A percentile compares a stretch with the other conserved stretches of the same genome.
Evolutionary conservation across 108 stramenopile genomes (phyloP).

Genomic region (Bacterosira constricta): DNA sequence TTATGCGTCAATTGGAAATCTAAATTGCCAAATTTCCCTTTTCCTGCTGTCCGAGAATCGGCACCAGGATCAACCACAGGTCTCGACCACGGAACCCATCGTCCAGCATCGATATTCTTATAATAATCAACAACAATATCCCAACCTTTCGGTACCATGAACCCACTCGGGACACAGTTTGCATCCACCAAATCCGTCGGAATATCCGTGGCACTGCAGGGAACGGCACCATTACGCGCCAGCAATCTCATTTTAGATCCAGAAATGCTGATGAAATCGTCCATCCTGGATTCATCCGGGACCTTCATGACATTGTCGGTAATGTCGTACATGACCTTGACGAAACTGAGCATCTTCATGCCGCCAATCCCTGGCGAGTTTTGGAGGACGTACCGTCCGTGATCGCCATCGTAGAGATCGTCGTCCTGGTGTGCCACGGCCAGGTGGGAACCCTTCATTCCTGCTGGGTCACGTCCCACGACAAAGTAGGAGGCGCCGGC

Average conservation of each 20-base stretch:
- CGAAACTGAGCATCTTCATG: conserved; percentile 97
- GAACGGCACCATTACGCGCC: conserved; percentile 93
- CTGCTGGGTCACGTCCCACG: conserved; percentile 97
- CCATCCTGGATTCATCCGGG: conserved; percentile 82
- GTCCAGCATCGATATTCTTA: conserved; percentile 86
- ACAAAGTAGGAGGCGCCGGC: conserved; percentile 98
- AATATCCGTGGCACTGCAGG: conserved; percentile 89
- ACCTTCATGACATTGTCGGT: conserved; percentile 96
- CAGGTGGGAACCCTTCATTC: conserved; percentile 92
- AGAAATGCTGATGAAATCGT: conserved; percentile 96
- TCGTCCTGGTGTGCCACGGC: conserved; percentile 93
- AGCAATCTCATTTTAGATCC: conserved; percentile 96
- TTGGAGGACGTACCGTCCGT: conserved; percentile 95
- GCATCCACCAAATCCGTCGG: conserved; percentile 95
- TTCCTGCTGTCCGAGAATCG: conserved; percentile 31
- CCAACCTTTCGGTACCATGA: conserved; percentile 99
- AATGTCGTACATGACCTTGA: conserved; percentile 98
- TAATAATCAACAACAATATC: conserved; percentile 97
- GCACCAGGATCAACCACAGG: conserved; percentile 70
- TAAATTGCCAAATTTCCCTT: conserved; percentile 80
- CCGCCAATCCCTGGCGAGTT: conserved; percentile 93
- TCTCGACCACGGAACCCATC: conserved; percentile 95
- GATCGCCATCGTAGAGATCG: conserved; percentile 97
- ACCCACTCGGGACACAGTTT: conserved; percentile 97
- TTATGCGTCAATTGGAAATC: conserved; percentile 64